A percentile compares a stretch with the other conserved stretches of the same genome.
Evolutionary conservation across 495 filamentous ascomycete genomes (phyloP).

Genomic region (Chaetomidium leptoderma): DNA sequence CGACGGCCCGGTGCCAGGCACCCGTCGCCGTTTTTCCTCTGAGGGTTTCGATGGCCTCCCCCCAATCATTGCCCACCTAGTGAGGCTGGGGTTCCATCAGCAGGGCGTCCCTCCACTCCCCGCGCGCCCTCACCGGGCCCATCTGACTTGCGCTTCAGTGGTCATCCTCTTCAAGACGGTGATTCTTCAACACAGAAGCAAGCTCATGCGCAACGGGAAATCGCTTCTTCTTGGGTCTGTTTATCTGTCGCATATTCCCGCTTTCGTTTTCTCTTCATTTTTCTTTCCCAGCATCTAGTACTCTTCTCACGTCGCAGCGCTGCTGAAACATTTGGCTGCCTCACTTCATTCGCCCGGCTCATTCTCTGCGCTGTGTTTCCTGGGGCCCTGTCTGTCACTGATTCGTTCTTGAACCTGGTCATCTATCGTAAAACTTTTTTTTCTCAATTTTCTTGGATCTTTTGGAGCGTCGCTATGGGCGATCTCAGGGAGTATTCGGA

Average conservation of each 20-base stretch:
- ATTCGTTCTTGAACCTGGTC: background rate
- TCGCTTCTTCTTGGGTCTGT: constrained; percentile 12
- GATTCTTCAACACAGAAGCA: constrained; percentile 15
- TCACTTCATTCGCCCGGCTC: background rate
- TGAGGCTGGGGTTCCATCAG: constrained; percentile 39
- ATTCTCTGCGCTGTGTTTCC: background rate
- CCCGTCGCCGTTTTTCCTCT: constrained; percentile 28
- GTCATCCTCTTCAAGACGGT: constrained; percentile 27
- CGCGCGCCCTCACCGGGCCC: constrained; percentile 27
- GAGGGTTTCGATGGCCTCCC: constrained; percentile 33
- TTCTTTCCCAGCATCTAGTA: too few species aligned
- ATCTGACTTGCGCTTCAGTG: constrained; percentile 35
- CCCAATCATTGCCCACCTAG: constrained; percentile 21
- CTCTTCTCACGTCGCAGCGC: constrained; percentile 5
- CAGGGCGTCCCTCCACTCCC: constrained; percentile 30
- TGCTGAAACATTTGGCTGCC: background rate
- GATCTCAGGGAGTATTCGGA: constrained; percentile 34
- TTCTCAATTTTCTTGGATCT: background rate
- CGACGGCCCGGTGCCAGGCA: constrained; percentile 29
- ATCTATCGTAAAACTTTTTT: background rate
- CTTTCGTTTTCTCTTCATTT: constrained; percentile 5
- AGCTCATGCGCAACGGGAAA: constrained; percentile 10
- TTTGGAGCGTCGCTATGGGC: constrained; percentile 30
- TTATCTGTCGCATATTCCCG: constrained; percentile 9
- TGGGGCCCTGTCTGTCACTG: background rate